These are phyloP conservation scores for Cornus kousa DNA, from an alignment of 148 eudicot species.

Conservation along the genomic window DNA sequence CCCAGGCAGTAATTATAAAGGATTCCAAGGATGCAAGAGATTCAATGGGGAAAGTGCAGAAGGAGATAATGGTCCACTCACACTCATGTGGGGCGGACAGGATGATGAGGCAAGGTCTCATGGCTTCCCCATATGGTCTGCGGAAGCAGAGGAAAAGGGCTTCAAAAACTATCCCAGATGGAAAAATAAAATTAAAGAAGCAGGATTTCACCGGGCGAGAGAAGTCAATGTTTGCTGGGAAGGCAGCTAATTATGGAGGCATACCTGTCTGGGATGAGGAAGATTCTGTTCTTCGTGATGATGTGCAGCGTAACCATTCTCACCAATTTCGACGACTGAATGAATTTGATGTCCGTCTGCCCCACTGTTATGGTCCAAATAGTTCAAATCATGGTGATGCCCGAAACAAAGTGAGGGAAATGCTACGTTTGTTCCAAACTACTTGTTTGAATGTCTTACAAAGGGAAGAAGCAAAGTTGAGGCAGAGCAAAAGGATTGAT, in stretches of 20 bases:
- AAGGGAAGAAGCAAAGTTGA: slow-evolving; percentile 46
- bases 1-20: slow-evolving; percentile 8
- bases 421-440: slow-evolving; percentile 57
- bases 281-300: slow-evolving; percentile 20
- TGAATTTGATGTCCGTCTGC: slow-evolving; percentile 38
- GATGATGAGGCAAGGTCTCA: no score
- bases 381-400: slow-evolving; percentile 39
- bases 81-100: no score
- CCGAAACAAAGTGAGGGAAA: slow-evolving; percentile 71
- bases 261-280: slow-evolving; percentile 20
- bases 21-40: slow-evolving; percentile 9
- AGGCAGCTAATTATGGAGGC: slow-evolving; percentile 12
- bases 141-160: no score
- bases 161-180: slow-evolving; percentile 10
- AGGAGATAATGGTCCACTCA: no score
- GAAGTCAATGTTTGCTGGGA: slow-evolving; percentile 11
- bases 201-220: slow-evolving; percentile 12
- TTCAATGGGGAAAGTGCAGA: neutral
- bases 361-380: slow-evolving; percentile 40
- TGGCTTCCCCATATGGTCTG: no score
- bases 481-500: slow-evolving; percentile 45
- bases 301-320: slow-evolving; percentile 24
- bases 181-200: slow-evolving; percentile 21
- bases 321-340: slow-evolving; percentile 16
- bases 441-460: slow-evolving; percentile 71